These are phyloP conservation scores for Acanthamoeba sp. DNA, from an alignment of 208 protist species.

Conservation along the genomic window DNA sequence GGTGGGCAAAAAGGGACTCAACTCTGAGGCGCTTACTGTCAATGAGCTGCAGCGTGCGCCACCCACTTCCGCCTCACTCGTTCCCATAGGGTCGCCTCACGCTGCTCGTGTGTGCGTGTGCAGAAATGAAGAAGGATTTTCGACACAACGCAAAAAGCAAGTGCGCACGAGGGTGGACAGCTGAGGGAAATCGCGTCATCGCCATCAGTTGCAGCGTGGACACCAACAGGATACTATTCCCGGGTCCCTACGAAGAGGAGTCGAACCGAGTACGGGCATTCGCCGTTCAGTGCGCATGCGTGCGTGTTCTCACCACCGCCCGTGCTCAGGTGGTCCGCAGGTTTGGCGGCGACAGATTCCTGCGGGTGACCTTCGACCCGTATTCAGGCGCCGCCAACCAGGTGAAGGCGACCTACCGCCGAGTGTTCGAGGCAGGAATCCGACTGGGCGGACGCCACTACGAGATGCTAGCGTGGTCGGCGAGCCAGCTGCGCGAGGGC, in stretches of 20 bases:
- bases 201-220: neutral
- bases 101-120: too few species aligned
- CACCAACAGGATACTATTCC: neutral
- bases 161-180: neutral
- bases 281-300: neutral
- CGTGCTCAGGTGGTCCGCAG: neutral
- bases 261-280: neutral
- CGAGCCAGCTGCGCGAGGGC: conserved; percentile 54
- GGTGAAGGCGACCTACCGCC: neutral
- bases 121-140: neutral
- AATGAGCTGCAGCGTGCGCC: neutral
- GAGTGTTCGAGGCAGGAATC: neutral
- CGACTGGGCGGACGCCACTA: conserved; percentile 15
- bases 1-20: neutral
- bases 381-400: neutral
- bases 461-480: conserved; percentile 53
- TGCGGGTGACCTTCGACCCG: neutral
- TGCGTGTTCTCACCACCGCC: neutral
- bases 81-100: too few species aligned
- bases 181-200: neutral
- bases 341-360: conserved; percentile 26
- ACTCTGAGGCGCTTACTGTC: neutral
- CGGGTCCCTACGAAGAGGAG: neutral
- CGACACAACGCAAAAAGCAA: neutral
- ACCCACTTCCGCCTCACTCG: too few species aligned